Base-by-base conservation (phyloP, 148 eudicot genomes). In the Rhododendron griersonianum region DNA sequence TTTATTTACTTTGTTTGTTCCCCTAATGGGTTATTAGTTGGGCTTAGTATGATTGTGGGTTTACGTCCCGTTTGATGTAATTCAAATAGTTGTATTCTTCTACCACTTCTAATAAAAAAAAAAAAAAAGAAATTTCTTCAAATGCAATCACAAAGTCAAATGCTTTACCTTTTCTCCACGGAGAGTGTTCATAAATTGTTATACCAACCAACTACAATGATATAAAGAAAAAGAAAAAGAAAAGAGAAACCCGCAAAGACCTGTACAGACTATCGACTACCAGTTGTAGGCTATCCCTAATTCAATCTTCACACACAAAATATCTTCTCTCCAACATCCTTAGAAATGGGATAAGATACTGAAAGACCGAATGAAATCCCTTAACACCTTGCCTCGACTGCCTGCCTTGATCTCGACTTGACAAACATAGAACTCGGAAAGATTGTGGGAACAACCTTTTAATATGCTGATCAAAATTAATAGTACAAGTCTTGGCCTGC, bases 201-300 rank as follows among this genome's bases (percentile, higher is more conserved):
- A 18, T 79, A 18, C 55, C 51, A 71, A 74, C 85, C 51, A 71
- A 74, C 85, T 82, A 77, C n/a, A 63, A 50, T 28, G 15, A 28
- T n/a, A 37, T 71, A 79, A 21, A 35, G 50, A n/a, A 39, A 47
- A 47, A 47, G 2, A 3, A 48, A 50, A 84, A n/a, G 18, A 50
- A 28, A 45, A 47, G 23, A 1, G 7, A 74, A 51, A 4, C 37
- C 16, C 18, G 14, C 28, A 73, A 50, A 44, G 85, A 84, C 57
- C 71, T 88, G 84, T 86, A 88, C 86, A 85, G 30, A 67, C 81
- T 48, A 82, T 74, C 39, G 82, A 50, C 75, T 69, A 69, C 75
- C 73, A 67, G 30, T 74, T 35, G 23, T 51, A 76, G 53, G 69
- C 59, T 37, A 65, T 48, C 11, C 51, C 7, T 74, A 14, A 51